Evolutionary conservation across 2,329 filamentous ascomycete species (phyloP).

Genomic region (Akanthomyces lecanii): DNA sequence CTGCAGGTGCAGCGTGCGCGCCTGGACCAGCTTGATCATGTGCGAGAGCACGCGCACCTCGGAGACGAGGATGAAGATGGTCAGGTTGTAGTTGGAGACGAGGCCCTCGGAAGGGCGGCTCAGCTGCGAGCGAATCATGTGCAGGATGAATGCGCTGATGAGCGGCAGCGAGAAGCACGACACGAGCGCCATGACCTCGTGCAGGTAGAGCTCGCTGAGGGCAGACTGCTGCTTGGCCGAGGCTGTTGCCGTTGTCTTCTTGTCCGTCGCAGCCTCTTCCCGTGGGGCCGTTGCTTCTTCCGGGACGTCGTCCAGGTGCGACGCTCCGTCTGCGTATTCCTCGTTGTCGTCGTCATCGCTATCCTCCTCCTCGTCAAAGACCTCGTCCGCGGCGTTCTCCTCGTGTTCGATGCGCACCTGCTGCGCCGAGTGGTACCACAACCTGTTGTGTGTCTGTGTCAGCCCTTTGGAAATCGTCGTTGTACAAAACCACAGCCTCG

Average conservation of each 20-base stretch:
- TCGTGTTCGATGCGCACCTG: constrained; percentile 53
- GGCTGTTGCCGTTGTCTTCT: constrained; percentile 16
- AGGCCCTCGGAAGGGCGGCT: constrained; percentile 80
- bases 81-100: constrained; percentile 88
- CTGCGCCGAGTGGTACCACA: constrained; percentile 72
- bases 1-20: constrained; percentile 77
- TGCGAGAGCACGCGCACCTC: constrained; percentile 82
- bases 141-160: constrained; percentile 77
- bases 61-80: constrained; percentile 81
- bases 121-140: constrained; percentile 74
- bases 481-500: too few species aligned
- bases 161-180: constrained; percentile 78
- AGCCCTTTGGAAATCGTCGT: not conserved
- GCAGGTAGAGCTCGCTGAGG: constrained; percentile 61
- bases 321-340: constrained; percentile 21
- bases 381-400: constrained; percentile 37
- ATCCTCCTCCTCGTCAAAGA: constrained; percentile 34
- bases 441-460: constrained; percentile 38
- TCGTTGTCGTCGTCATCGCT: constrained; percentile 20
- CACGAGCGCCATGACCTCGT: constrained; percentile 70
- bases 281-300: constrained; percentile 34
- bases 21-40: constrained; percentile 73
- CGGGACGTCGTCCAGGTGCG: constrained; percentile 39
- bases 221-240: constrained; percentile 36
- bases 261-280: constrained; percentile 20